These are phyloP conservation scores for Ogataea hybrid DNA, from an alignment of 1,139 yeast species.

Conservation along the genomic window DNA sequence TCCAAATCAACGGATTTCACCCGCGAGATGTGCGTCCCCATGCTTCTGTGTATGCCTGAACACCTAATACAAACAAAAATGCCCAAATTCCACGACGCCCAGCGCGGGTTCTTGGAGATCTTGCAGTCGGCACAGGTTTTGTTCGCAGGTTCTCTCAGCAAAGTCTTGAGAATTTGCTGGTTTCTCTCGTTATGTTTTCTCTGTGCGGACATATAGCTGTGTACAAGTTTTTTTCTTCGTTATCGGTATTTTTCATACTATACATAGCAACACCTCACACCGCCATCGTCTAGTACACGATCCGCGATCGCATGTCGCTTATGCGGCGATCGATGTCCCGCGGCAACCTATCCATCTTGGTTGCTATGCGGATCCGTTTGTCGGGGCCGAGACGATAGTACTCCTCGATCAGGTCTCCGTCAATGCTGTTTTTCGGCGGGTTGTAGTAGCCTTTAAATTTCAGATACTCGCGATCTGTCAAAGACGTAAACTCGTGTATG, in stretches of 20 bases:
- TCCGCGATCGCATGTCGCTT: conserved; percentile 52
- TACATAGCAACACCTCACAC: conserved; percentile 5
- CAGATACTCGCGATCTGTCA: conserved; percentile 66
- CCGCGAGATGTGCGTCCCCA: conserved; percentile 91
- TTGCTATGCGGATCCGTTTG: conserved; percentile 48
- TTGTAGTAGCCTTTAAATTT: conserved; percentile 74
- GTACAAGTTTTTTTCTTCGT: conserved; percentile 5
- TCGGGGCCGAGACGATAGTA: conserved; percentile 41
- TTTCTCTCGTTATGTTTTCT: conserved; percentile 44
- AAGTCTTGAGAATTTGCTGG: conserved; percentile 67
- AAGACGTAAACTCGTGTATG: conserved; percentile 36
- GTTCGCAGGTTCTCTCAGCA: conserved; percentile 74
- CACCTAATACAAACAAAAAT: conserved; percentile 89
- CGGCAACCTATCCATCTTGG: conserved; percentile 52
- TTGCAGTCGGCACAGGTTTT: conserved; percentile 90
- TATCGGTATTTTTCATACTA: neutral
- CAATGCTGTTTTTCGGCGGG: conserved; percentile 74
- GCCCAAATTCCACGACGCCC: conserved; percentile 98
- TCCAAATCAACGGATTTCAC: conserved; percentile 92
- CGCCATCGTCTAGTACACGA: conserved; percentile 20
- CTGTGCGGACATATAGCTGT: conserved; percentile 22
- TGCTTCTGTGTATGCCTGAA: conserved; percentile 91
- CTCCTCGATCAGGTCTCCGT: conserved; percentile 81
- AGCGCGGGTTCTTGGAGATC: conserved; percentile 83
- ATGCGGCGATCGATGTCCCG: conserved; percentile 61